Conservation (phyloP, 306 rosid genomes). For the Comarum palustre region DNA sequence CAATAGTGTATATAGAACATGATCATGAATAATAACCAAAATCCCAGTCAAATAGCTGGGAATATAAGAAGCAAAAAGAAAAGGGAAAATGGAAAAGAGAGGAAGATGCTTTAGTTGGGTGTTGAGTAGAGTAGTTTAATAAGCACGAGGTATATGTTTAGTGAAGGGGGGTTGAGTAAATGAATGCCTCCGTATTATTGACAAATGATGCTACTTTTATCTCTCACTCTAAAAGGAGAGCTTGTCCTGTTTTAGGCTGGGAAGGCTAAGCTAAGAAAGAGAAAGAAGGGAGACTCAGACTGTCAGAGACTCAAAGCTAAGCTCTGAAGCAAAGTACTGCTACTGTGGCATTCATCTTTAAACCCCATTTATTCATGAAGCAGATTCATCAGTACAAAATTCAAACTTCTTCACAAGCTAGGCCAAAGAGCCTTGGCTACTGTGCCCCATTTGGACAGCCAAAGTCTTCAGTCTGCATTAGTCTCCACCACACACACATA, state of each 20-base stretch:
- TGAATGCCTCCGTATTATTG: constrained; percentile 70
- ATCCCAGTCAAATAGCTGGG: not conserved
- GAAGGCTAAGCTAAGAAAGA: not conserved
- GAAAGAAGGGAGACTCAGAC: too few species aligned
- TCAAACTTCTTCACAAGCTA: constrained; percentile 7
- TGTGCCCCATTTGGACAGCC: constrained; percentile 60
- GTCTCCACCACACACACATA: constrained; percentile 22
- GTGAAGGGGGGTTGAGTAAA: constrained; percentile 53
- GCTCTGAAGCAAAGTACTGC: too few species aligned
- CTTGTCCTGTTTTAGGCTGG: constrained; percentile 52
- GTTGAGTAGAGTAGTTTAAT: constrained; percentile 41
- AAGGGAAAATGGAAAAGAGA: constrained; percentile 1
- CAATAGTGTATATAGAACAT: constrained; percentile 1
- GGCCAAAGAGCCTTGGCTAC: constrained; percentile 34
- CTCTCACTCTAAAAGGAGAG: constrained; percentile 55
- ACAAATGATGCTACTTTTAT: constrained; percentile 83
- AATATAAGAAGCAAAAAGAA: not conserved
- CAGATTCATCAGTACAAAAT: constrained; percentile 16
- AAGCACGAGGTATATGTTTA: constrained; percentile 75
- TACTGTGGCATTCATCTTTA: constrained; percentile 42
- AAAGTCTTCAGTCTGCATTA: constrained; percentile 35
- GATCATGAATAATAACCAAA: not conserved
- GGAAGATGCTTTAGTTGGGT: constrained; percentile 33
- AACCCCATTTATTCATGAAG: constrained; percentile 18
- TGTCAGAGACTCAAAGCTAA: not conserved